Evolutionary conservation across 768 basidiomycete species (phyloP).

Genomic region (Collybia nuda): DNA sequence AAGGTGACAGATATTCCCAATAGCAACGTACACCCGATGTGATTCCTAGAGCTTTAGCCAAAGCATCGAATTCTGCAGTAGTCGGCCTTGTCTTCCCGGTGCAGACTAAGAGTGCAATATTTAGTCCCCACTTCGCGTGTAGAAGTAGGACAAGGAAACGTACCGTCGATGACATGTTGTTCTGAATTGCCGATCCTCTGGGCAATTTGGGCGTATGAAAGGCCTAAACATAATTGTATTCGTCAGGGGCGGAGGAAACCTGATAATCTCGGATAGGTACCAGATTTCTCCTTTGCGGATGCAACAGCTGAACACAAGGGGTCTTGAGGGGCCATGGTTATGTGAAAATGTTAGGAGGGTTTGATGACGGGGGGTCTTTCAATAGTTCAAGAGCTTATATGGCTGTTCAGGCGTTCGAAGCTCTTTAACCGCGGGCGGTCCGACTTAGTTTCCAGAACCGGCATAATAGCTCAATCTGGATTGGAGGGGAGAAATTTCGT

Average conservation of each 20-base stretch:
- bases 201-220: constrained; percentile 52
- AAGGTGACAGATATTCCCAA: neutral
- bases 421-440: neutral
- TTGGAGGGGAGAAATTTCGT: neutral
- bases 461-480: neutral
- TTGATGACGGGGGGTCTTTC: neutral
- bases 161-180: constrained; percentile 56
- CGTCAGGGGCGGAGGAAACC: neutral
- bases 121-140: neutral
- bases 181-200: constrained; percentile 35
- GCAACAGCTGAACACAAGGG: constrained; percentile 60
- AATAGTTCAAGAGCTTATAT: neutral
- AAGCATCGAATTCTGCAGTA: constrained; percentile 43
- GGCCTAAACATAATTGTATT: constrained; percentile 32
- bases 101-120: constrained; percentile 39
- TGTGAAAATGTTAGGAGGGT: neutral
- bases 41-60: constrained; percentile 46
- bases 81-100: constrained; percentile 42
- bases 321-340: constrained; percentile 24
- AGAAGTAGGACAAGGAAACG: constrained; percentile 15
- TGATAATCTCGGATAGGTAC: constrained; percentile 27
- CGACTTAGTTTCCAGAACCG: neutral
- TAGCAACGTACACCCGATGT: constrained; percentile 26
- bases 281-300: constrained; percentile 46
- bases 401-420: neutral